Conservation (phyloP, 1,139 yeast species). For the Candida glucosophila region DNA sequence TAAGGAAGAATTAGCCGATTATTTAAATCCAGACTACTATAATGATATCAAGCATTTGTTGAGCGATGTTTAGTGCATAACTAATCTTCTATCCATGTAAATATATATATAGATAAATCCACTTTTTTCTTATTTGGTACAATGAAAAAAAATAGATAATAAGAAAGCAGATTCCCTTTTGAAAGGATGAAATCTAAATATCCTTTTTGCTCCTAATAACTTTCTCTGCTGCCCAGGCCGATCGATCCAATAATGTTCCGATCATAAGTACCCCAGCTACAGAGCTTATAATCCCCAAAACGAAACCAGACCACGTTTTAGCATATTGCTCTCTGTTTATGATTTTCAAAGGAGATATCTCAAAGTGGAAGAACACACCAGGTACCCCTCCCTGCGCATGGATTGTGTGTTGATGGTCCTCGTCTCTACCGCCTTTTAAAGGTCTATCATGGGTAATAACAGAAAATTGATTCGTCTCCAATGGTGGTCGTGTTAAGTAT, state of each 20-base stretch:
- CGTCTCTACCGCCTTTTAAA: conserved; percentile 76
- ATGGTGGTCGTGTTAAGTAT: conserved; percentile 36
- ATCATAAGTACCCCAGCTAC: conserved; percentile 92
- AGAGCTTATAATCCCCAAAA: conserved; percentile 79
- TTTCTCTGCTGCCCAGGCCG: conserved; percentile 84
- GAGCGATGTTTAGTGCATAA: conserved; percentile 37
- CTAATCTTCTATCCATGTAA: conserved; percentile 23
- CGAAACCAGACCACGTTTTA: conserved; percentile 77
- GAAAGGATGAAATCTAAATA: conserved; percentile 13
- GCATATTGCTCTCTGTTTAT: conserved; percentile 75
- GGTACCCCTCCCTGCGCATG: conserved; percentile 88
- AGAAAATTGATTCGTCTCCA: conserved; percentile 89
- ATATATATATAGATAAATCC: conserved; percentile 11
- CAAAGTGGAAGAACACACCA: conserved; percentile 81
- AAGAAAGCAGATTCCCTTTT: conserved; percentile 1
- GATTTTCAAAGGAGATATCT: conserved; percentile 87
- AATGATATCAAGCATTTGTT: conserved; percentile 44
- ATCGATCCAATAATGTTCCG: conserved; percentile 79
- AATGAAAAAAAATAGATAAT: conserved; percentile 2
- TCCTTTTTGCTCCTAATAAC: conserved; percentile 69
- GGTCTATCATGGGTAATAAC: conserved; percentile 90
- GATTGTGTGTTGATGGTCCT: conserved; percentile 79
- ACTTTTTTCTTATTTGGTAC: too few species aligned
- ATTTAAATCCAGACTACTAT: conserved; percentile 50
- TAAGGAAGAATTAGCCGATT: conserved; percentile 62